These are phyloP conservation scores for Pichia cephalocereana DNA, from an alignment of 805 yeast species.

Conservation along the genomic window DNA sequence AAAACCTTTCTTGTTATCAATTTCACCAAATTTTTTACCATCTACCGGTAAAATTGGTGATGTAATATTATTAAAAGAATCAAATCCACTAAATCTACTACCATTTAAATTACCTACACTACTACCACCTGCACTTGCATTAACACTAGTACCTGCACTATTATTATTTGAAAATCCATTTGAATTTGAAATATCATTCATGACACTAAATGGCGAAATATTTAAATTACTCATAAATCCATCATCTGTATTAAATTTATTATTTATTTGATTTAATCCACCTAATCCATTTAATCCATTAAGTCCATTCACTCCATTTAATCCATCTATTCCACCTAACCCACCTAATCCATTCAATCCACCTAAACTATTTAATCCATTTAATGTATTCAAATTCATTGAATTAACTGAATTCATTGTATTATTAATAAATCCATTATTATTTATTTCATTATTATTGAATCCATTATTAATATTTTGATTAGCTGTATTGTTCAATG, in stretches of 20 bases:
- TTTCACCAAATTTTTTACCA: not conserved
- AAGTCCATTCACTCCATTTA: constrained; percentile 2
- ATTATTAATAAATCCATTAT: not conserved
- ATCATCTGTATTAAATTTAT: not conserved
- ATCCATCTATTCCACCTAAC: not conserved
- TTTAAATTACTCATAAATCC: not conserved
- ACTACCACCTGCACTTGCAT: no score
- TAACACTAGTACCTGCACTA: not conserved
- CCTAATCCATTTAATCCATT: not conserved
- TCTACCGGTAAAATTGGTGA: not conserved
- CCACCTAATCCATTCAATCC: not conserved
- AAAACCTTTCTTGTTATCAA: not conserved
- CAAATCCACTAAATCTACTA: not conserved
- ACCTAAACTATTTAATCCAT: not conserved
- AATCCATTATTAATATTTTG: not conserved
- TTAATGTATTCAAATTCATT: not conserved
- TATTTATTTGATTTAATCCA: not conserved
- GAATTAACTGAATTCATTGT: not conserved
- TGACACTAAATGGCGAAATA: not conserved
- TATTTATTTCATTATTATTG: not conserved
- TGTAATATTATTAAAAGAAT: not conserved
- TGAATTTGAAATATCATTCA: not conserved
- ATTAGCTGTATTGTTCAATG: constrained; percentile 8
- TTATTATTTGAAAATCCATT: not conserved
- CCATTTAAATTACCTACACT: not conserved